A percentile compares a stretch with the other conserved stretches of the same genome.
phyloP scores from a whole-genome alignment of 306 rosid species.

The Mimosa pudica region DNA sequence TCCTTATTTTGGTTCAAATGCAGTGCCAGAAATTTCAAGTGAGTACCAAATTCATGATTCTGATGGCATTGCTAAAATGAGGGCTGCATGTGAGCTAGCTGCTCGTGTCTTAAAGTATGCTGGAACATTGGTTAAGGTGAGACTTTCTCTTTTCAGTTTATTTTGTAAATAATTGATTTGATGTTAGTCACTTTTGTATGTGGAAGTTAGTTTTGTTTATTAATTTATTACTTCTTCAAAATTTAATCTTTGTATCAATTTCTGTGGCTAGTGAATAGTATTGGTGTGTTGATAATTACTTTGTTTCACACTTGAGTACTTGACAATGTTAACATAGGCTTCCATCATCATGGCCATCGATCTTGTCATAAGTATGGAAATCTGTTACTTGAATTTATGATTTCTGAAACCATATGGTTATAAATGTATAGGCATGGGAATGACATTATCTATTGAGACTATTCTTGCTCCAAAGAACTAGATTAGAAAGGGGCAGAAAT shows the following conservation, averaged over 20 bases:
- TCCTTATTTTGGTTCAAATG: conserved; percentile 73
- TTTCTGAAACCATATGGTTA: background rate
- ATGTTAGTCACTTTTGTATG: conserved; percentile 4
- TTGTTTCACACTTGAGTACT: conserved; percentile 6
- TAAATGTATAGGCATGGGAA: background rate
- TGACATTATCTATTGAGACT: background rate
- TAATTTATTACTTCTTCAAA: background rate
- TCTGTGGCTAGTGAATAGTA: background rate
- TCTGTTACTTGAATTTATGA: background rate
- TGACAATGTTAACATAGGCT: background rate
- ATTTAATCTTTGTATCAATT: conserved; percentile 2
- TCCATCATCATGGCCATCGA: background rate
- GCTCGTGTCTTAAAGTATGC: conserved; percentile 86
- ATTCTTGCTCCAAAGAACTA: background rate
- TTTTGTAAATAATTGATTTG: conserved; percentile 24
- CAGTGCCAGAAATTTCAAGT: conserved; percentile 73
- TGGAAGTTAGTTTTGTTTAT: background rate
- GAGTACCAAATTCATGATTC: conserved; percentile 77
- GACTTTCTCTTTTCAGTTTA: conserved; percentile 34
- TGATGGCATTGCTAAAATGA: conserved; percentile 74
- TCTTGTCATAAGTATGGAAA: background rate
- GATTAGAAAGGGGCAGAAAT: too few relatives aligned
- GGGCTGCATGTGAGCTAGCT: conserved; percentile 92
- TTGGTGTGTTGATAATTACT: background rate
- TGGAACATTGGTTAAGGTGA: conserved; percentile 88